Conservation (phyloP, 306 rosid species). For the Corylus heterophylla region DNA sequence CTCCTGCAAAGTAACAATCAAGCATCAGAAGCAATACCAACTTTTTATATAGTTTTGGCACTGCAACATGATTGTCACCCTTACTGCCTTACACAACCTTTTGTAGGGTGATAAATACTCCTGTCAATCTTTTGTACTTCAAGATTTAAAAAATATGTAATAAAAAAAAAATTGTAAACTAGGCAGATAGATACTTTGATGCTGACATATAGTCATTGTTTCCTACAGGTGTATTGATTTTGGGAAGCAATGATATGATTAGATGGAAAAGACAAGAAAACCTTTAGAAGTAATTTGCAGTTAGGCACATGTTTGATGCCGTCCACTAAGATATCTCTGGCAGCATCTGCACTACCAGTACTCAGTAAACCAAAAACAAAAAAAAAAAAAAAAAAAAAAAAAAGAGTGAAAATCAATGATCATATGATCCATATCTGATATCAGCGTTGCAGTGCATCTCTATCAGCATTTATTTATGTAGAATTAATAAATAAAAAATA, state of each 20-base stretch:
- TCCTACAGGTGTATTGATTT: slow-evolving; percentile 13
- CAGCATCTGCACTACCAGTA: slow-evolving; percentile 62
- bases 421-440: slow-evolving; percentile 7
- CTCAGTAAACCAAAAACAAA: slow-evolving; percentile 46
- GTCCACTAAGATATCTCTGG: slow-evolving; percentile 68
- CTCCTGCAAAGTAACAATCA: slow-evolving; percentile 56
- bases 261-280: slow-evolving; percentile 26
- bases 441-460: not conserved
- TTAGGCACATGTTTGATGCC: slow-evolving; percentile 66
- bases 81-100: not conserved
- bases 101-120: not conserved
- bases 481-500: not conserved
- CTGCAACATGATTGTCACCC: not conserved
- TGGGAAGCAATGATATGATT: slow-evolving; percentile 20
- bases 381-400: slow-evolving; percentile 30
- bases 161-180: slow-evolving; percentile 4
- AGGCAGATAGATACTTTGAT: slow-evolving; percentile 1
- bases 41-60: slow-evolving; percentile 2
- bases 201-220: slow-evolving; percentile 13
- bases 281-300: slow-evolving; percentile 82
- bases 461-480: slow-evolving; percentile 12
- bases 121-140: not conserved
- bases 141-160: not conserved
- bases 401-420: slow-evolving; percentile 14
- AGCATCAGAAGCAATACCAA: slow-evolving; percentile 10